Percentiles rank a stretch among this genome's conserved stretches.
phyloP scores from a whole-genome alignment of 2,329 filamentous ascomycete genomes.

The Ilyonectria robusta region DNA sequence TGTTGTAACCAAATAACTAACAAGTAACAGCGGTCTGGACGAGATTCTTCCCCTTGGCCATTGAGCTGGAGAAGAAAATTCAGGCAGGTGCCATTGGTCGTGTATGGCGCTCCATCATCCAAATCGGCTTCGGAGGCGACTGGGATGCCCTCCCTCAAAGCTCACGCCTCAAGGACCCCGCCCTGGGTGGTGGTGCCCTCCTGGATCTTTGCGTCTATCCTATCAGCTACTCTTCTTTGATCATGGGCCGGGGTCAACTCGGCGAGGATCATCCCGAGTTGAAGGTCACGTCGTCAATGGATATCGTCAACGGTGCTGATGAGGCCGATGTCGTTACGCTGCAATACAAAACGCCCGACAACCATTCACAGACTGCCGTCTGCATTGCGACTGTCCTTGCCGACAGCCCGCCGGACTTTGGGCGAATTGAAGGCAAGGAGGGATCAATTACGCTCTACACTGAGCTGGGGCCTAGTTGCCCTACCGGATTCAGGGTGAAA shows the following conservation, averaged over 20 bases:
- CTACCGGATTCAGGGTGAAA: slow-evolving; percentile 53
- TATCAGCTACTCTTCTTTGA: slow-evolving; percentile 55
- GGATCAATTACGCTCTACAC: slow-evolving; percentile 53
- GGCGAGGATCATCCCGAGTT: slow-evolving; percentile 47
- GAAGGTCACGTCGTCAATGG: slow-evolving; percentile 55
- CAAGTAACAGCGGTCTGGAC: slow-evolving; percentile 55
- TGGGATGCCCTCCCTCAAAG: slow-evolving; percentile 48
- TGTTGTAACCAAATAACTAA: not conserved
- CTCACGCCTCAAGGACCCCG: slow-evolving; percentile 54
- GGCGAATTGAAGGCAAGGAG: slow-evolving; percentile 56
- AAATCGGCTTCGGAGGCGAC: slow-evolving; percentile 55
- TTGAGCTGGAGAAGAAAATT: slow-evolving; percentile 51
- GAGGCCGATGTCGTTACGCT: slow-evolving; percentile 54
- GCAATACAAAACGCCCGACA: slow-evolving; percentile 49
- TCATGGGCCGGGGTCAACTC: slow-evolving; percentile 47
- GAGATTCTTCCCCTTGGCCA: slow-evolving; percentile 56
- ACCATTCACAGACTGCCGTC: slow-evolving; percentile 54
- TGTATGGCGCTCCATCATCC: slow-evolving; percentile 55
- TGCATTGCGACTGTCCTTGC: slow-evolving; percentile 53
- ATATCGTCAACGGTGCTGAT: slow-evolving; percentile 53
- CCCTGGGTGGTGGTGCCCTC: slow-evolving; percentile 57
- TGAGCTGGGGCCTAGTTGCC: slow-evolving; percentile 51
- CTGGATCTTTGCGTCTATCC: slow-evolving; percentile 60
- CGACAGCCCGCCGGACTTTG: slow-evolving; percentile 46
- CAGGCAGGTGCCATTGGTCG: slow-evolving; percentile 58